phyloP scores from a whole-genome alignment of 306 rosid genomes.

The Ormosia emarginata region DNA sequence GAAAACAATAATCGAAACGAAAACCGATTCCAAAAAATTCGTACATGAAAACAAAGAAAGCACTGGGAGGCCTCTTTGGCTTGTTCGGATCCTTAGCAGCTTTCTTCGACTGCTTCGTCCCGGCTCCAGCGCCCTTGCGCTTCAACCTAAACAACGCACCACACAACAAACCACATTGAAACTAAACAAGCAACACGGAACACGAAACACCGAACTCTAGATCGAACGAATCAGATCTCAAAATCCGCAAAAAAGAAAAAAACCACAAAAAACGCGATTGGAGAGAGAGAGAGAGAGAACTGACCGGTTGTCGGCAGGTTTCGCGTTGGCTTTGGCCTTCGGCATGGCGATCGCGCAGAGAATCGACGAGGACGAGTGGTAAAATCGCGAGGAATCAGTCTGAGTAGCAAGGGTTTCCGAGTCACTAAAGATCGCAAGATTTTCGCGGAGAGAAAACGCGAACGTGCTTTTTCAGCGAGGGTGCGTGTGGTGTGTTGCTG shows the following conservation, averaged over 20 bases:
- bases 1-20: background rate
- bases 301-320: slow-evolving; percentile 47
- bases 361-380: background rate
- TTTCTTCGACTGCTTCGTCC: slow-evolving; percentile 58
- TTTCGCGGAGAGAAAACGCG: background rate
- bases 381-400: background rate
- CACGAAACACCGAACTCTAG: background rate
- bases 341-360: slow-evolving; percentile 51
- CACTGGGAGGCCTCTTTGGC: slow-evolving; percentile 92
- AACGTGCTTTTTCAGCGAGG: background rate
- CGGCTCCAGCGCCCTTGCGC: slow-evolving; percentile 60
- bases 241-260: background rate
- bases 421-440: slow-evolving; percentile 6
- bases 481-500: slow-evolving; percentile 25
- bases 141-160: slow-evolving; percentile 48
- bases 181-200: too few relatives aligned
- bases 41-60: slow-evolving; percentile 93
- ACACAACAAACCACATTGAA: background rate
- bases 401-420: slow-evolving; percentile 24
- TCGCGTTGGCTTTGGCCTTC: slow-evolving; percentile 53
- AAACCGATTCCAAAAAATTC: background rate
- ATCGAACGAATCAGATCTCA: slow-evolving; percentile 14
- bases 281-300: background rate
- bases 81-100: slow-evolving; percentile 91
- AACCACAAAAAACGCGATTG: background rate